Evolutionary conservation across 2,329 filamentous ascomycete genomes (phyloP).

Genomic region (Sporothrix humicola): DNA sequence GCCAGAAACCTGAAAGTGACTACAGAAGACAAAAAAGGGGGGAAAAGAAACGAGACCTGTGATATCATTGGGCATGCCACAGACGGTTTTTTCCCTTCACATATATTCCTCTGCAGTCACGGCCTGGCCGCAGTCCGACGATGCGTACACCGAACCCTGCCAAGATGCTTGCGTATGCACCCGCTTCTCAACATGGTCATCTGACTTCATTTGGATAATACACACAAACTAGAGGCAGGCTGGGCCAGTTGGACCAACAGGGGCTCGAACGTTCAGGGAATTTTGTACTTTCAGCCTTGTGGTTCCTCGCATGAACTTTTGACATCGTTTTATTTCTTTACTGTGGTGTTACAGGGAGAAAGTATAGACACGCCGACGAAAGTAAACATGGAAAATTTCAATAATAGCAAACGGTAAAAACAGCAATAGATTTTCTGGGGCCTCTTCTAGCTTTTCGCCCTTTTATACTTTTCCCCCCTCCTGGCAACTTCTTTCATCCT

Average conservation of each 20-base stretch:
- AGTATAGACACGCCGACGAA: constrained; percentile 8
- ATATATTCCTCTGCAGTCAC: background rate
- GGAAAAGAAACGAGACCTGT: background rate
- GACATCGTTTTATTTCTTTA: background rate
- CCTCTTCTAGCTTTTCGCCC: background rate
- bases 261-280: background rate
- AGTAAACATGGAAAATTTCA: background rate
- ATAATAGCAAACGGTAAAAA: background rate
- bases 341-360: background rate
- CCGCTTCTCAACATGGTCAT: background rate
- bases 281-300: background rate
- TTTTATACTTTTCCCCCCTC: background rate
- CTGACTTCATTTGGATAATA: background rate
- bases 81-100: background rate
- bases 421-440: constrained; percentile 19
- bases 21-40: background rate
- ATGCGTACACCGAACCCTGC: background rate
- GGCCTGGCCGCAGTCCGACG: background rate
- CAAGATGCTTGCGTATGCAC: constrained; percentile 15
- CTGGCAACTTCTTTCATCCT: background rate
- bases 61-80: background rate
- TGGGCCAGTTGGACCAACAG: background rate
- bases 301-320: background rate
- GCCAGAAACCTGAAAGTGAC: background rate
- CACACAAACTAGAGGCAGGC: background rate